A percentile compares a stretch with the other conserved stretches of the same genome.
phyloP scores from a whole-genome alignment of 2,329 filamentous ascomycete genomes.

The Lecanicillium sp. region DNA sequence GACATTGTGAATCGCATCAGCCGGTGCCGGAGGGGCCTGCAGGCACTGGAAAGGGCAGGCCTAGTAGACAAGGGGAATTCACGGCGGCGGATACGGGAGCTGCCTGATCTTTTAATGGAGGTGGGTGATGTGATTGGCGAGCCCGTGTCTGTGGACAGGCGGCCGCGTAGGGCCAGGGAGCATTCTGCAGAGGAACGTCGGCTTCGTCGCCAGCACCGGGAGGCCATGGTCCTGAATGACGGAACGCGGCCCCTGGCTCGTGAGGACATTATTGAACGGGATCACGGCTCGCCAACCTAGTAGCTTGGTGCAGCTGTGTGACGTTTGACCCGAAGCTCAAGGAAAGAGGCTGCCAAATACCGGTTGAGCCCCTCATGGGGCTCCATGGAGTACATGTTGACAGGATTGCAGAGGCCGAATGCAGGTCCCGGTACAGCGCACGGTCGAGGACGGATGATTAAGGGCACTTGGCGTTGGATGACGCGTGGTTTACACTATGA shows the following conservation, averaged over 20 bases:
- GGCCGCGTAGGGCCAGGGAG: slow-evolving; percentile 30
- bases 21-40: slow-evolving; percentile 42
- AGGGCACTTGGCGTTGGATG: no score
- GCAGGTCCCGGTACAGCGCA: no score
- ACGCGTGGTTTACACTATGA: no score
- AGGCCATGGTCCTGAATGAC: slow-evolving; percentile 87
- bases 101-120: slow-evolving; percentile 26
- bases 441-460: no score
- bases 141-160: slow-evolving; percentile 18
- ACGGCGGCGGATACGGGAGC: slow-evolving; percentile 18
- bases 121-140: slow-evolving; percentile 19
- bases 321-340: no score
- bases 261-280: slow-evolving; percentile 71
- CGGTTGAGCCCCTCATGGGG: no score
- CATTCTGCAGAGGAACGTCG: slow-evolving; percentile 61
- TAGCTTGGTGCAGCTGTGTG: not conserved
- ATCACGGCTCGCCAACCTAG: slow-evolving; percentile 32
- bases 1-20: slow-evolving; percentile 44
- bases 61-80: slow-evolving; percentile 31
- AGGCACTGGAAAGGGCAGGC: slow-evolving; percentile 42
- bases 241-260: slow-evolving; percentile 67
- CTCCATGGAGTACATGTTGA: no score
- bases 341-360: no score
- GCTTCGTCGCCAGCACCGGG: slow-evolving; percentile 66
- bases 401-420: no score